Base-by-base conservation (phyloP, 148 eudicot species). In the Hydrangea macrophylla region DNA sequence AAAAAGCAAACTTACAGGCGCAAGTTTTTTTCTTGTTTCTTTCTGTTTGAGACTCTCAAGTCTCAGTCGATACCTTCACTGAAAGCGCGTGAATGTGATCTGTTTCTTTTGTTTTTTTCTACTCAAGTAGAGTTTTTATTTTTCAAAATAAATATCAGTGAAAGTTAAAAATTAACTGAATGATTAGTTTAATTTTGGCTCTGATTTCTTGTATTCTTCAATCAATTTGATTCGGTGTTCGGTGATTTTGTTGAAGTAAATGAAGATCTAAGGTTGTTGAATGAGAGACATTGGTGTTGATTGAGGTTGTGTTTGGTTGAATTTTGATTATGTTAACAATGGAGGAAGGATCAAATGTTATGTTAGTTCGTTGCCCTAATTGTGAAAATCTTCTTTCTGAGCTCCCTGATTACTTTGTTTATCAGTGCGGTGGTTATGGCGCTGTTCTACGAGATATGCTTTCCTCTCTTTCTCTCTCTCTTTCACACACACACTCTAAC, bases 351-450 rank as follows among this genome's bases (percentile, higher is more conserved):
- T 51, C 81, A 24, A 79, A 83, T 23, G 78, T 81, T 22, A 69
- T 88, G 53, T 74, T 88, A 48, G 96, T 90, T 67, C 85, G 90
- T 62, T 93, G 98, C 65, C 97, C 96, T 62, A 86, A 82, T 53
- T 90, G 84, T 55, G 82, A 75, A 50, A 77, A 78, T 81, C 75
- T 79, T 62, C 79, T 80, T 18, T 74, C 90, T 10, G 87, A 90
- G 78, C 82, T 78, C 32, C 86, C 84, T 57, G 90, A 81, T 63
- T 88, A 76, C 77, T 88, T 96, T 80, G 81, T 88, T 28, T 86
- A 90, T 73, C 87, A 90, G 73, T 94, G 96, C 71, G 90, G 88
- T 64, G 89, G 87, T 27, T 93, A 96, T 80, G 96, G 92, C 44
- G 86, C 96, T 76, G 80, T 90, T 88, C 86, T 86, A 27, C 58